A percentile compares a stretch with the other conserved stretches of the same genome.
These are phyloP conservation scores for Berberis thunbergii DNA, from an alignment of 164 flowering plant genomes.

Conservation along the genomic window DNA sequence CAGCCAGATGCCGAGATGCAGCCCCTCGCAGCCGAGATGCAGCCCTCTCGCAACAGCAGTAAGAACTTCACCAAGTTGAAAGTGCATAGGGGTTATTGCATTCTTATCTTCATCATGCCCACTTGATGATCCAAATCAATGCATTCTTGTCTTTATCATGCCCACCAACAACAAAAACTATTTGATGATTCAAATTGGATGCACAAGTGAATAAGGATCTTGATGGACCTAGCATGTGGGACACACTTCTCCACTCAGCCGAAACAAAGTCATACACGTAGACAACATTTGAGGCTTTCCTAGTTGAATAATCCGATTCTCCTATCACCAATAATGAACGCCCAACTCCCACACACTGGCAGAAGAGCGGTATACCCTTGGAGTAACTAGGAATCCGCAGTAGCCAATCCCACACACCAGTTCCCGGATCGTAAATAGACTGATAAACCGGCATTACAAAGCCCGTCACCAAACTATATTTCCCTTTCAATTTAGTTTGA, in stretches of 20 bases:
- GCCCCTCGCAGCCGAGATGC: too few species aligned
- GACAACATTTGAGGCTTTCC: conserved; percentile 29
- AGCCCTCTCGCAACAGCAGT: too few species aligned
- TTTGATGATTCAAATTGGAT: conserved; percentile 29
- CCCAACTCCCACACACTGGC: conserved; percentile 43
- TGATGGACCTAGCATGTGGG: conserved; percentile 43
- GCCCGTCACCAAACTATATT: too few species aligned
- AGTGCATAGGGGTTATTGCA: too few species aligned
- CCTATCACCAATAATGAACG: conserved; percentile 50
- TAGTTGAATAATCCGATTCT: conserved; percentile 52
- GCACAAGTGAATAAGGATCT: conserved; percentile 56
- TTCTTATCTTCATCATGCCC: conserved; percentile 67
- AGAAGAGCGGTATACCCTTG: conserved; percentile 48
- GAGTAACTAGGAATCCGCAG: background rate
- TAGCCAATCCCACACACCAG: too few species aligned
- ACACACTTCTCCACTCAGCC: conserved; percentile 52
- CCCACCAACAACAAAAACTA: conserved; percentile 65
- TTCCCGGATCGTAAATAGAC: too few species aligned
- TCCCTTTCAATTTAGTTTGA: too few species aligned
- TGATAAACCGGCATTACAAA: too few species aligned
- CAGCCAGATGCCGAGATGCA: too few species aligned
- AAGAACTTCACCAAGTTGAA: too few species aligned
- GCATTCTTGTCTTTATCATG: conserved; percentile 67
- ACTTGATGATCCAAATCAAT: conserved; percentile 26
- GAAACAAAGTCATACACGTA: conserved; percentile 37